Conservation (phyloP, 2,329 filamentous ascomycete species). For the Stagonosporopsis vannaccii region DNA sequence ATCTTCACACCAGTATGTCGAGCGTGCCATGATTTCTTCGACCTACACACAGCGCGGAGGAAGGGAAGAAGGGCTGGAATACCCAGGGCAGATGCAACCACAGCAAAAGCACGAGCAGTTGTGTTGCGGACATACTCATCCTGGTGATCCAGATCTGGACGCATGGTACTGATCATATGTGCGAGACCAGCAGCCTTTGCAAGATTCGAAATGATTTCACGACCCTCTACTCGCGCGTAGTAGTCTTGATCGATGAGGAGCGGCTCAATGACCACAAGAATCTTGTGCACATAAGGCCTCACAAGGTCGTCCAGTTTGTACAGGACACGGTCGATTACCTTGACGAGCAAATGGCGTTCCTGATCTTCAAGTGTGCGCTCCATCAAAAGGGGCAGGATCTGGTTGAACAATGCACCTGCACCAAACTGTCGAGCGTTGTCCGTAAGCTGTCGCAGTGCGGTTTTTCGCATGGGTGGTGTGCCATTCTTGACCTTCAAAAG, state of each 20-base stretch:
- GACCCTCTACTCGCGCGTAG: constrained; percentile 96
- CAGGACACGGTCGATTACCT: constrained; percentile 97
- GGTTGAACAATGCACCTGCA: constrained; percentile 92
- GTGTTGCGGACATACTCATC: constrained; percentile 99
- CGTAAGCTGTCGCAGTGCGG: constrained; percentile 92
- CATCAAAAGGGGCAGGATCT: constrained; percentile 96
- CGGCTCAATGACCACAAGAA: constrained; percentile 98
- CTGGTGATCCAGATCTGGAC: constrained; percentile 96
- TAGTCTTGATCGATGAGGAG: constrained; percentile 99
- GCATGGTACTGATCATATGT: constrained; percentile 99
- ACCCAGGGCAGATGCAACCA: constrained; percentile 93
- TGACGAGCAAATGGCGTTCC: constrained; percentile 96
- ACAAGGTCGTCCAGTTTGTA: constrained; percentile 99
- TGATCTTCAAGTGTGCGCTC: constrained; percentile 98
- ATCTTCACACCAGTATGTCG: constrained; percentile 99
- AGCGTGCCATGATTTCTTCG: constrained; percentile 99
- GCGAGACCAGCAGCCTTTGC: constrained; percentile 95
- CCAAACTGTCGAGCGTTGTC: constrained; percentile 98
- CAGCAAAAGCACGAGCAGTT: constrained; percentile 93
- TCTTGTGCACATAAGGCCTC: constrained; percentile 96
- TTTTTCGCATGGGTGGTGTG: constrained; percentile 98
- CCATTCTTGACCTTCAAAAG: constrained; percentile 99
- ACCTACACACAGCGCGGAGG: constrained; percentile 91
- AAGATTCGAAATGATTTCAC: constrained; percentile 98
- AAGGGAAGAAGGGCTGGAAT: constrained; percentile 96